Base-by-base conservation (phyloP, 192 early-diverging fungal species). In the Coemansia sp. region DNA sequence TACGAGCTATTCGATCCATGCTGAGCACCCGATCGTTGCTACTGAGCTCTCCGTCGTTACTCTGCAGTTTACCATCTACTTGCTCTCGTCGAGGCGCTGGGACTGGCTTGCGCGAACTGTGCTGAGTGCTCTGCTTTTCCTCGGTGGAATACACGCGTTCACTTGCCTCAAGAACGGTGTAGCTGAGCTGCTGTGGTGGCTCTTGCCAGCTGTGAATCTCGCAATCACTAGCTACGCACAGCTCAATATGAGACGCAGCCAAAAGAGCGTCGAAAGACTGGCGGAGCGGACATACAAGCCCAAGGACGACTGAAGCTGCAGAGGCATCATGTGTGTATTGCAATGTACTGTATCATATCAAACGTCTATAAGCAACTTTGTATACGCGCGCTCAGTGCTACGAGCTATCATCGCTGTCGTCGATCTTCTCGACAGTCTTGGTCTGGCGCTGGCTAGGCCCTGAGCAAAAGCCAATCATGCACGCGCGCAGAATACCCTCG, bases 401-500 rank as follows among this genome's bases (percentile, higher is more conserved):
- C 27, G 46, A 14, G 24, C 46, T 27, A n/a, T n/a, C n/a, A n/a
- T n/a, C n/a, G n/a, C n/a, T n/a, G 46, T 24, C 22, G 22, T 49
- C 46, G 46, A 20, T 27, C 11, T 10, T 24, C 24, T 49, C 24
- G 8, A 9, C 8, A 4, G 22, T 24, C 12, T 24, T 11, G 5
- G 46, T 49, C 46, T 49, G 46, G 24, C 20, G n/a, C 25, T 35
- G 19, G 60, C 38, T 61, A 36, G 24, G 45, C n/a, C 25, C 54
- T 8, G 11, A 71, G n/a, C 46, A 49, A 40, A 80, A 65, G 3
- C 92, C 92, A 24, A 94, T 88, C 12, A 92, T 68, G 54, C 96
- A 97, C 53, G 88, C 86, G 51, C 95, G 92, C 25, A 97, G 82
- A 79, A 97, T 86, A 20, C 77, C 86, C n/a, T 97, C 95, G 22